Percentiles rank a stretch among this genome's conserved stretches.
Conservation (phyloP, 345 rosid genomes). For the Gossypium turneri region DNA sequence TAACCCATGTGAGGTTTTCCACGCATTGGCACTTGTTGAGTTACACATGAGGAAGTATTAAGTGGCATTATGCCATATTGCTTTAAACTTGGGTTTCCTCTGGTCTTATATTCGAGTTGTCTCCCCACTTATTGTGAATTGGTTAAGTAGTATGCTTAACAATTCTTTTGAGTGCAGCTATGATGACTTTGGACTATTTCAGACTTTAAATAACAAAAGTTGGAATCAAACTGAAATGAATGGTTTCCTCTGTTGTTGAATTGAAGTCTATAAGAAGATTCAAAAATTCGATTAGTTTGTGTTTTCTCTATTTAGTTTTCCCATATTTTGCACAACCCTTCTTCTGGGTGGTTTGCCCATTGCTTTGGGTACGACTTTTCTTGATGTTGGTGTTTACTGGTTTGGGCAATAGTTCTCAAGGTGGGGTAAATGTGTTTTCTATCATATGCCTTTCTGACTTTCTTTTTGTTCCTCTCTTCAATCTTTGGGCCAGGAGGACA, state of each 20-base stretch:
- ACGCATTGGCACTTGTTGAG: background rate
- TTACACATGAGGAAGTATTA: background rate
- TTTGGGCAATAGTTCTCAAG: background rate
- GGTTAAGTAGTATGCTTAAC: background rate
- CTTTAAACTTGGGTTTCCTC: background rate
- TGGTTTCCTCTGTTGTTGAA: background rate
- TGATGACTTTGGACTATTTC: background rate
- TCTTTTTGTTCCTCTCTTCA: background rate
- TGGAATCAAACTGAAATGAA: background rate
- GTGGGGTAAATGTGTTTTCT: background rate
- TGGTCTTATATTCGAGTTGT: background rate
- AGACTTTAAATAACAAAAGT: background rate
- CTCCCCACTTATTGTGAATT: background rate
- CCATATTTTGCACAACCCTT: background rate
- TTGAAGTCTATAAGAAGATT: background rate
- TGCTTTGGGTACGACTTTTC: background rate
- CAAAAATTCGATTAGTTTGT: background rate
- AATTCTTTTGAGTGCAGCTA: background rate
- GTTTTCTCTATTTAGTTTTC: background rate
- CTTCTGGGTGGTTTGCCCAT: background rate
- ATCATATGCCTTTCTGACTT: conserved; percentile 10
- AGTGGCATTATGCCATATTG: background rate
- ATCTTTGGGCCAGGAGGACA: conserved; percentile 53
- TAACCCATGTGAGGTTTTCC: background rate
- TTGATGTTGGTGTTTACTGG: background rate